Conservation (phyloP, 148 eudicot genomes). For the Heliosperma pusillum region DNA sequence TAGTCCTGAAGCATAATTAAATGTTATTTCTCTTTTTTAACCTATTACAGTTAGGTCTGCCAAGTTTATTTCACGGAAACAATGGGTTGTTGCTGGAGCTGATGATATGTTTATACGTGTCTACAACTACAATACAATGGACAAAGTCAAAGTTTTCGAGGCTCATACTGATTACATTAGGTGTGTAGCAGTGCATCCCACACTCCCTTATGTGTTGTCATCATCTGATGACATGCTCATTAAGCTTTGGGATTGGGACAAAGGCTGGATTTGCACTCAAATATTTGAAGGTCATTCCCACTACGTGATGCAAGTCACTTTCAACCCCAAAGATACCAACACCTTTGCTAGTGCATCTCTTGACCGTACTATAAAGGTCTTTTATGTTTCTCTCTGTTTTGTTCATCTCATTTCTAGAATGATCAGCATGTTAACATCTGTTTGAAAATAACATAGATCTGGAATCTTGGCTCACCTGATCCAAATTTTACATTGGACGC, state of each 20-base stretch:
- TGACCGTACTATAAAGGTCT: constrained; percentile 88
- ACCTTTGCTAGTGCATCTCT: constrained; percentile 96
- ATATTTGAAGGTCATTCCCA: constrained; percentile 94
- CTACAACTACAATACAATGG: constrained; percentile 90
- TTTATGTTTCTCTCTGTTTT: background rate
- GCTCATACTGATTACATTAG: constrained; percentile 92
- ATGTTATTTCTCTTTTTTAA: background rate
- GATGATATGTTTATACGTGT: constrained; percentile 91
- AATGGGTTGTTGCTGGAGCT: constrained; percentile 96
- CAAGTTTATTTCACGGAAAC: constrained; percentile 82
- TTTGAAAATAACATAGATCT: constrained; percentile 44
- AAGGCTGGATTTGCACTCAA: constrained; percentile 86
- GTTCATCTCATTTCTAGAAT: background rate
- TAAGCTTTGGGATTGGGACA: constrained; percentile 99
- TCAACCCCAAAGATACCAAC: constrained; percentile 89
- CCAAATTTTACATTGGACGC: constrained; percentile 89
- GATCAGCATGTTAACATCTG: background rate
- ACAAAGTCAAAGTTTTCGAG: constrained; percentile 81
- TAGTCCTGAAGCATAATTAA: background rate
- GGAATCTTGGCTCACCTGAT: constrained; percentile 95
- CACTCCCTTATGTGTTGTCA: constrained; percentile 86
- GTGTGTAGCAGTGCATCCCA: constrained; percentile 94
- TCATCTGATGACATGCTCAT: constrained; percentile 99
- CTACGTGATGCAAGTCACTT: constrained; percentile 91
- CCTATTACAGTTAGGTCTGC: constrained; percentile 71